Evolutionary conservation across 257 asterid species (phyloP).

Genomic region (Rhazya stricta): DNA sequence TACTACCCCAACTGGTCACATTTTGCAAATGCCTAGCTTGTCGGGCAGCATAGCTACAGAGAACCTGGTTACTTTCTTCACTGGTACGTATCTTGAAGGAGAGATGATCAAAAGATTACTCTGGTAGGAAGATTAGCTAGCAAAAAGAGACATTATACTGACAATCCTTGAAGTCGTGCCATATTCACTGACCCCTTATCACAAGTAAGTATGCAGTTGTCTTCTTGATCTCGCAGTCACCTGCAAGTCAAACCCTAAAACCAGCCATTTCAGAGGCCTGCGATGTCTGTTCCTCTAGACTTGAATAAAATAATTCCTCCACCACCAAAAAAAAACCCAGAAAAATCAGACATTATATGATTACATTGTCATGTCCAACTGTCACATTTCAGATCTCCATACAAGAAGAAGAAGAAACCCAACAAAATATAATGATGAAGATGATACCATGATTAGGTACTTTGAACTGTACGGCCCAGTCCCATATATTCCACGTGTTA

Average conservation of each 20-base stretch:
- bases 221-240: neutral
- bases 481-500: constrained; percentile 21
- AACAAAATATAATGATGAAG: neutral
- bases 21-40: neutral
- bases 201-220: neutral
- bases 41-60: neutral
- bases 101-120: too few relatives aligned
- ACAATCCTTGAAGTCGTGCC: too few relatives aligned
- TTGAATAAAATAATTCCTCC: neutral
- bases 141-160: too few relatives aligned
- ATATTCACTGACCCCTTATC: too few relatives aligned
- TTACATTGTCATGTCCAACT: constrained; percentile 36
- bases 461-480: constrained; percentile 27
- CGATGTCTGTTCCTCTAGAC: constrained; percentile 4
- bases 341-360: constrained; percentile 21
- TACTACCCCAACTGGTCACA: too few relatives aligned
- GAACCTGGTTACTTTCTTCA: neutral
- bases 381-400: constrained; percentile 40
- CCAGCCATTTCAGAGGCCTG: neutral
- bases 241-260: constrained; percentile 21
- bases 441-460: constrained; percentile 16
- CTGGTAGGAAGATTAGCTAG: too few relatives aligned
- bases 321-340: neutral
- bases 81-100: neutral
- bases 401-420: neutral